Evolutionary conservation across 257 asterid genomes (phyloP).

Genomic region (Solanum appendiculatum): DNA sequence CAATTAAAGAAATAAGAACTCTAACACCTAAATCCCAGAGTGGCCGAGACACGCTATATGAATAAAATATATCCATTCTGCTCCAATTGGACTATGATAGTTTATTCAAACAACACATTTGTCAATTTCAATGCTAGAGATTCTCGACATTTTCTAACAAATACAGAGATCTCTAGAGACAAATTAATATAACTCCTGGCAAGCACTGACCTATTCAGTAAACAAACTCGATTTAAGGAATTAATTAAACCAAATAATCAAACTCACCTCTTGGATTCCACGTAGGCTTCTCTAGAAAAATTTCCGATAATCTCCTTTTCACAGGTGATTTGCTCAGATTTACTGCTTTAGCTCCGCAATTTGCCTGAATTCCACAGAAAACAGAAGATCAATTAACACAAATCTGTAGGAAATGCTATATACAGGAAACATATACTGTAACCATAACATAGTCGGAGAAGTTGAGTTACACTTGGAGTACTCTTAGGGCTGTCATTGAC

Average conservation of each 20-base stretch:
- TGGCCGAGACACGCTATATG: background rate
- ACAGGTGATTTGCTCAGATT: conserved; percentile 30
- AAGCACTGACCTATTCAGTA: background rate
- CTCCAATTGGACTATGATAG: background rate
- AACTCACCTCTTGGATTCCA: conserved; percentile 75
- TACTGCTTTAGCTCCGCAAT: conserved; percentile 4
- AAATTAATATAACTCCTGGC: background rate
- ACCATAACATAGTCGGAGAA: background rate
- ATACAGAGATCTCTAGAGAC: background rate
- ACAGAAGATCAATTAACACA: background rate
- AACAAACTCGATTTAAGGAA: background rate
- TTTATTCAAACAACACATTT: background rate
- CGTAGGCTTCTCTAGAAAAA: conserved; percentile 28
- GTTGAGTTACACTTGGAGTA: conserved; percentile 30
- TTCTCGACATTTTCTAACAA: background rate
- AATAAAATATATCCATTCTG: background rate
- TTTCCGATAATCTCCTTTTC: conserved; percentile 32
- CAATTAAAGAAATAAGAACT: background rate
- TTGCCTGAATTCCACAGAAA: conserved; percentile 28
- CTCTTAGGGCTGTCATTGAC: conserved; percentile 30
- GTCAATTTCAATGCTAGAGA: background rate
- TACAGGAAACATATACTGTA: background rate
- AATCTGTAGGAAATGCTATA: background rate
- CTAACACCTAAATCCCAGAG: background rate
- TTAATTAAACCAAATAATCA: background rate